These are phyloP conservation scores for Saturnispora besseyi DNA, from an alignment of 805 yeast species.

Conservation along the genomic window DNA sequence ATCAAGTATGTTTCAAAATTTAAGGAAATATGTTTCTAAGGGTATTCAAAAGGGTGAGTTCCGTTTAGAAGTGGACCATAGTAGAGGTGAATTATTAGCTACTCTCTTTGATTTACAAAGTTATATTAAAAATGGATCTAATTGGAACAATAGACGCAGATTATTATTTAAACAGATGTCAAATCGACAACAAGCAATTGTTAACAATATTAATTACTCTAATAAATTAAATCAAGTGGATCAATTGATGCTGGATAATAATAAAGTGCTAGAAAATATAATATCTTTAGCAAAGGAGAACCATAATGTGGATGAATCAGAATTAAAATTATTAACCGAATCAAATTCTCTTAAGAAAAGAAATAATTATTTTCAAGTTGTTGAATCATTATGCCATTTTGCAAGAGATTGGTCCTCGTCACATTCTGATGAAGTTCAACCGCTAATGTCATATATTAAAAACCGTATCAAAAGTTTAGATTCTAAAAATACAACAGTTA, in stretches of 20 bases:
- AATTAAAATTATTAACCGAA: conserved; percentile 30
- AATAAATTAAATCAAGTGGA: conserved; percentile 45
- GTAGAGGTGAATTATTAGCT: conserved; percentile 24
- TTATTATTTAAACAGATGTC: conserved; percentile 38
- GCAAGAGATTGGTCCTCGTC: conserved; percentile 65
- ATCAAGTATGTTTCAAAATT: conserved; percentile 17
- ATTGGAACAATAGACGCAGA: conserved; percentile 38
- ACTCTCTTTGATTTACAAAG: conserved; percentile 41
- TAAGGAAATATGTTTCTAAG: conserved; percentile 7
- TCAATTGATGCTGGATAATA: conserved; percentile 38
- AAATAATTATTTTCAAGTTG: conserved; percentile 36
- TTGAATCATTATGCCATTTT: conserved; percentile 66
- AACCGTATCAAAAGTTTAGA: conserved; percentile 30
- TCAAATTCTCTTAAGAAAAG: conserved; percentile 11
- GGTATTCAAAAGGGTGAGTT: conserved; percentile 4
- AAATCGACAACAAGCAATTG: conserved; percentile 48
- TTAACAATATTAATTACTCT: conserved; percentile 44
- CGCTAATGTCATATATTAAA: conserved; percentile 44
- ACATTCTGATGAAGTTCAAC: conserved; percentile 42
- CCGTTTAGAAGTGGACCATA: conserved; percentile 6
- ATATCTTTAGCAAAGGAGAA: conserved; percentile 30
- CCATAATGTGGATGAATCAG: conserved; percentile 34
- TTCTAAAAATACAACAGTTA: conserved; percentile 35
- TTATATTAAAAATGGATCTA: conserved; percentile 33
- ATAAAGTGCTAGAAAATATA: conserved; percentile 36